phyloP scores from a whole-genome alignment of 805 yeast species.

The Saccharomycopsis sp. region DNA sequence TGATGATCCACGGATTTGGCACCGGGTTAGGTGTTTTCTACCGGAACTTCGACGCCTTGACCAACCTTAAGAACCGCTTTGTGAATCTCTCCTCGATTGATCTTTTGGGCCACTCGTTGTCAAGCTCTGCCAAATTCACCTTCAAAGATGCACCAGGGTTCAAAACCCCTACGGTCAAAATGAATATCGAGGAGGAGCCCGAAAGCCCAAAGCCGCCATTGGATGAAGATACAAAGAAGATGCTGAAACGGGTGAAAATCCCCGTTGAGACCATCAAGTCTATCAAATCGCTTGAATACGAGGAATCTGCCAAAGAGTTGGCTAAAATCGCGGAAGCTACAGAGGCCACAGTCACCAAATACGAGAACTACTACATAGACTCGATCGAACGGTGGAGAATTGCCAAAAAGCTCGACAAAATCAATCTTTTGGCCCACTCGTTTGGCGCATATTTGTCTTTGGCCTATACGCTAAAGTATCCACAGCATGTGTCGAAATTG shows the following conservation, averaged over 20 bases:
- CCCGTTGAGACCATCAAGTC: slow-evolving; percentile 21
- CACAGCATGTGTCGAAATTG: slow-evolving; percentile 45
- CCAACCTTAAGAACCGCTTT: slow-evolving; percentile 39
- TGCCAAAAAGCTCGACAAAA: slow-evolving; percentile 39
- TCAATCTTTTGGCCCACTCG: slow-evolving; percentile 70
- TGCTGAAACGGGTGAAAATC: neutral
- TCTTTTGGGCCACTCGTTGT: slow-evolving; percentile 64
- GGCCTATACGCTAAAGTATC: slow-evolving; percentile 54
- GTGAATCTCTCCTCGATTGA: slow-evolving; percentile 57
- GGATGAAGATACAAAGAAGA: slow-evolving; percentile 12
- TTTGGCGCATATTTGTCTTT: slow-evolving; percentile 71
- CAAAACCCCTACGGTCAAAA: slow-evolving; percentile 33
- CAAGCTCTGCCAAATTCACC: slow-evolving; percentile 28
- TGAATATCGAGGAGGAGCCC: neutral
- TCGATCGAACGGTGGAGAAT: slow-evolving; percentile 63
- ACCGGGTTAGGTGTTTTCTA: slow-evolving; percentile 82
- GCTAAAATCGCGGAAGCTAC: slow-evolving; percentile 31
- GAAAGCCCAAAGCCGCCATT: neutral
- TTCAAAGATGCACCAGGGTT: slow-evolving; percentile 33
- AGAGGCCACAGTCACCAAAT: slow-evolving; percentile 33
- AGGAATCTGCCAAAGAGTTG: slow-evolving; percentile 22
- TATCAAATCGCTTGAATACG: slow-evolving; percentile 21
- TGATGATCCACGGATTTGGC: slow-evolving; percentile 88
- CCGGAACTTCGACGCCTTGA: slow-evolving; percentile 54
- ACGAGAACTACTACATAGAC: slow-evolving; percentile 50